Evolutionary conservation across 257 asterid genomes (phyloP), one percentile per base, ranked within the genome.

Genomic region (Nicotiana otophora): DNA sequence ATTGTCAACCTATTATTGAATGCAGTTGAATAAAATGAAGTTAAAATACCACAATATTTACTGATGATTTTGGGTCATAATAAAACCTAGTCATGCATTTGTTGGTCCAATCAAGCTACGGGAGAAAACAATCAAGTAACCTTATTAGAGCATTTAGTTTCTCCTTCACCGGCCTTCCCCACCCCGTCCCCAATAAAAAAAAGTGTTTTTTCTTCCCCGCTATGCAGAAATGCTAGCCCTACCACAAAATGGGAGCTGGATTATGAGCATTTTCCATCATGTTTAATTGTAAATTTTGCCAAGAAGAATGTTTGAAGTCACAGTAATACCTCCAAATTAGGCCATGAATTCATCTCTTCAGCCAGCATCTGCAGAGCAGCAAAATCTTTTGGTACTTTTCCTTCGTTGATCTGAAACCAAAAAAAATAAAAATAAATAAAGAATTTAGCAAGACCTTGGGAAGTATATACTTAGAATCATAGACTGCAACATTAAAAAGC

Each of bases 261-360:
- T 7, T 67, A 3, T 4, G n/a, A 75, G 34, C 78, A 20, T 72
- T 46, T 15, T 51, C 20, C 28, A 8, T 75, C 26, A 48, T 26
- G 42, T 39, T 75, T 74, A 74, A 74, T 23, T 26, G 79, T 23
- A 48, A 51, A 48, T 42, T 42, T 20, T 23, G 79, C 8, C 12
- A 60, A 48, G 63, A 74, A 23, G 62, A 42, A 81, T 23, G 72
- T 75, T 81, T 62, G 48, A 31, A 23, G 77, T 34, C 72, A 81
- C 80, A 63, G 34, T 77, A 63, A 58, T 78, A 93, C 99, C 96
- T 96, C 98, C 82, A 96, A 87, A 85, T 96, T 90, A 33, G 98
- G 99, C 99, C 99, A 96, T 82, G 93, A 88, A 82, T 72, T 85
- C 95, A 96, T 89, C 85, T 96, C 98, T 86, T 94, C 98, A 9